Evolutionary conservation across 768 basidiomycete species (phyloP).

Genomic region (Auricularia cornea): DNA sequence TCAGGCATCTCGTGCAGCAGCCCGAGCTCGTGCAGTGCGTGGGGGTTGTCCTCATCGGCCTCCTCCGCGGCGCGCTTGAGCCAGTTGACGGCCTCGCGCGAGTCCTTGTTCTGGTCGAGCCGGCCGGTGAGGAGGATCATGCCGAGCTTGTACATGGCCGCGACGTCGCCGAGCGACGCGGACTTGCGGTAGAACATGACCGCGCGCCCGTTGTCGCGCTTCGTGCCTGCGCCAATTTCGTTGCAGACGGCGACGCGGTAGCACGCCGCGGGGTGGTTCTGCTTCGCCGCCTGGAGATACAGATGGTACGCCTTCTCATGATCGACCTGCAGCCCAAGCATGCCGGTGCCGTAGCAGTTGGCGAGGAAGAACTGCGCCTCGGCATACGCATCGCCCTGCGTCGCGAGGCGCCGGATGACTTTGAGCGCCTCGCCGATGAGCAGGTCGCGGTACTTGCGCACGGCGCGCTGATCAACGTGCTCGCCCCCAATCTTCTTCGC

Average conservation of each 20-base stretch:
- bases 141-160: slow-evolving; percentile 99
- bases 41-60: slow-evolving; percentile 96
- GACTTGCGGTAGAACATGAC: slow-evolving; percentile 96
- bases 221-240: slow-evolving; percentile 94
- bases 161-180: slow-evolving; percentile 89
- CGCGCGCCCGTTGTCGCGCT: slow-evolving; percentile 78
- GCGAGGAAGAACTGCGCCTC: slow-evolving; percentile 99
- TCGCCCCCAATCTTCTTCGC: slow-evolving; percentile 80
- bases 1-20: slow-evolving; percentile 69
- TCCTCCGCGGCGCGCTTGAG: slow-evolving; percentile 90
- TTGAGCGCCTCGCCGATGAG: slow-evolving; percentile 86
- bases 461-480: slow-evolving; percentile 69
- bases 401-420: slow-evolving; percentile 85
- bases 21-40: slow-evolving; percentile 94
- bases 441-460: slow-evolving; percentile 84
- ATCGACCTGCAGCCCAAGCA: slow-evolving; percentile 91
- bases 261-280: slow-evolving; percentile 89
- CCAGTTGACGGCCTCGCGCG: slow-evolving; percentile 91
- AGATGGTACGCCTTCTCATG: slow-evolving; percentile 97
- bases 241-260: slow-evolving; percentile 99
- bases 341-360: slow-evolving; percentile 93
- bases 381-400: slow-evolving; percentile 83
- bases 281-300: slow-evolving; percentile 94
- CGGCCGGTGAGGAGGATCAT: slow-evolving; percentile 87
- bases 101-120: slow-evolving; percentile 75